Evolutionary conservation across 805 yeast genomes (phyloP).

Genomic region (Candida maltosa): DNA sequence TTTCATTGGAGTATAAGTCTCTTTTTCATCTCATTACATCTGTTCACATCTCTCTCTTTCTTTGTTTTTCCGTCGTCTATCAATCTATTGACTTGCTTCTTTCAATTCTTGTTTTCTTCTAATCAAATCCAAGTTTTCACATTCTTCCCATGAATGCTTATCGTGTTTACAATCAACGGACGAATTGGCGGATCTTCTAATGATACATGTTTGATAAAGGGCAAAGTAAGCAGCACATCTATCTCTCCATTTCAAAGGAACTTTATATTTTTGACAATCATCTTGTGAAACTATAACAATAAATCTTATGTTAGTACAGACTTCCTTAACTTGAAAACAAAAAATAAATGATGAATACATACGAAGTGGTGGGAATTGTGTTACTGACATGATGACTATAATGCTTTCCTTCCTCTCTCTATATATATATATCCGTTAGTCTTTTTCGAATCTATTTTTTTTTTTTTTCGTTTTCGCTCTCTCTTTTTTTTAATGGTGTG

Average conservation of each 20-base stretch:
- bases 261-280: slow-evolving; percentile 75
- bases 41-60: too few relatives aligned
- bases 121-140: slow-evolving; percentile 77
- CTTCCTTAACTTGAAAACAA: background rate
- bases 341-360: slow-evolving; percentile 22
- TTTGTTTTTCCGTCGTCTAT: too few relatives aligned
- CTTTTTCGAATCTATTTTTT: too few relatives aligned
- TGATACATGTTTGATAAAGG: slow-evolving; percentile 41
- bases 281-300: slow-evolving; percentile 61
- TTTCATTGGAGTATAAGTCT: too few relatives aligned
- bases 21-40: too few relatives aligned
- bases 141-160: slow-evolving; percentile 81
- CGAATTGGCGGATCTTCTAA: slow-evolving; percentile 40
- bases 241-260: slow-evolving; percentile 79
- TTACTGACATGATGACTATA: slow-evolving; percentile 25
- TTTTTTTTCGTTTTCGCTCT: too few relatives aligned
- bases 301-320: slow-evolving; percentile 6
- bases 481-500: background rate
- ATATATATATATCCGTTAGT: background rate
- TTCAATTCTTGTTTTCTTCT: slow-evolving; percentile 75
- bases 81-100: slow-evolving; percentile 40
- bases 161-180: slow-evolving; percentile 64
- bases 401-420: background rate
- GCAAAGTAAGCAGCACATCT: slow-evolving; percentile 67
- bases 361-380: slow-evolving; percentile 43